Conservation (phyloP, 108 stramenopile genomes). For the Mediolabrus comicus region DNA sequence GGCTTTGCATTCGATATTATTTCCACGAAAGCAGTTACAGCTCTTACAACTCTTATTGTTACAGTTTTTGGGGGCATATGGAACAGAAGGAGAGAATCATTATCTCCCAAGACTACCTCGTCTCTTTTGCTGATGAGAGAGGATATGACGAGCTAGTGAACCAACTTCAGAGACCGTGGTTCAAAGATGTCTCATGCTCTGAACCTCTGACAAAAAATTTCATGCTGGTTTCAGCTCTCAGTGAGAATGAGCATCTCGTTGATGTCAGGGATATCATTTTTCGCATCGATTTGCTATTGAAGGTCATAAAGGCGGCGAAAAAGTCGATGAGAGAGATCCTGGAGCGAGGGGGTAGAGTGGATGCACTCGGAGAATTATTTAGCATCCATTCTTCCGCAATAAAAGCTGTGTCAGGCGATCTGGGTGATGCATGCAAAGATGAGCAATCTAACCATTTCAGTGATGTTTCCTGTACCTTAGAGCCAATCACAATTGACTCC, state of each 20-base stretch:
- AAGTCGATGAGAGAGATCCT: background rate
- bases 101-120: background rate
- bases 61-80: background rate
- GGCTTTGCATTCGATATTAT: background rate
- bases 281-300: background rate
- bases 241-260: background rate
- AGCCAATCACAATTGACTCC: background rate
- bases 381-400: background rate
- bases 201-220: background rate
- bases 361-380: background rate
- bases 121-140: background rate
- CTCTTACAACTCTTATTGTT: background rate
- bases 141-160: background rate
- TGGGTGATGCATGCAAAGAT: background rate
- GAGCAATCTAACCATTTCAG: no score
- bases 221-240: background rate
- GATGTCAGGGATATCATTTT: background rate
- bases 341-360: background rate
- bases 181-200: background rate
- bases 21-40: background rate
- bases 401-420: background rate
- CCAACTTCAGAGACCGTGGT: background rate
- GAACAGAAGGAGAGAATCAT: background rate
- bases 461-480: background rate
- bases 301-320: background rate